Evolutionary conservation across 768 basidiomycete species (phyloP), one percentile per base, ranked within the genome.

Genomic region (Tricholoma bakamatsutake): DNA sequence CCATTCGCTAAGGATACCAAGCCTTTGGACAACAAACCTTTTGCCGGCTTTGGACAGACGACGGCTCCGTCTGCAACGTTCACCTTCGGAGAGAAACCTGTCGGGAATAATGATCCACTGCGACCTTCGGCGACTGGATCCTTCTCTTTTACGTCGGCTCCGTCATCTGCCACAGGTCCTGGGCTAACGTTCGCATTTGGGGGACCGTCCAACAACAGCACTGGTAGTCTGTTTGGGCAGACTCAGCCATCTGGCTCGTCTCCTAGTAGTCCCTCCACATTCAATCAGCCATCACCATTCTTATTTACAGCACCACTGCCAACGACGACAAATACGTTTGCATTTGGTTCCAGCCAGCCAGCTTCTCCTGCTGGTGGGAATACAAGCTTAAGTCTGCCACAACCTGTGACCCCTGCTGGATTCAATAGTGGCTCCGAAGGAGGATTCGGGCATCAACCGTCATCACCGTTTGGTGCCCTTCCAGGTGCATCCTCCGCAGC

Each of bases 231-330:
- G 9, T 84, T 83, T 59, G 75, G 75, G 27, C 73, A 78, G 50
- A 40, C 71, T 18, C 67, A 71, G 18, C 52, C 67, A 13, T 57
- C 71, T 15, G 67, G 69, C 13, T 84, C 83, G 43, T 73, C 81
- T 21, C 83, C 82, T 28, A 74, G 73, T 39, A 85, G 82, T 55
- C 83, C 83, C 11, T 83, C 82, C 31, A 79, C 80, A 3, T 84
- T 83, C 58, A 75, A 71, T 58, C 78, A 80, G 46, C 54, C 72
- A 4, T 65, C 78, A 0, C 65, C 73, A 1, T 84, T 84, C 61
- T 49, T 73, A 21, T 84, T 84, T 62, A 76, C 73, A 17, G 59
- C 72, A 18, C 64, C 77, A 6, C 55, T 76, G 4, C 61, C 75
- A 33, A 61, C 78, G 13, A 55, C 66, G 3, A 64, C 60, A 50